Conservation (phyloP, 2,329 filamentous ascomycete species). For the Furcasterigmium furcatum region DNA sequence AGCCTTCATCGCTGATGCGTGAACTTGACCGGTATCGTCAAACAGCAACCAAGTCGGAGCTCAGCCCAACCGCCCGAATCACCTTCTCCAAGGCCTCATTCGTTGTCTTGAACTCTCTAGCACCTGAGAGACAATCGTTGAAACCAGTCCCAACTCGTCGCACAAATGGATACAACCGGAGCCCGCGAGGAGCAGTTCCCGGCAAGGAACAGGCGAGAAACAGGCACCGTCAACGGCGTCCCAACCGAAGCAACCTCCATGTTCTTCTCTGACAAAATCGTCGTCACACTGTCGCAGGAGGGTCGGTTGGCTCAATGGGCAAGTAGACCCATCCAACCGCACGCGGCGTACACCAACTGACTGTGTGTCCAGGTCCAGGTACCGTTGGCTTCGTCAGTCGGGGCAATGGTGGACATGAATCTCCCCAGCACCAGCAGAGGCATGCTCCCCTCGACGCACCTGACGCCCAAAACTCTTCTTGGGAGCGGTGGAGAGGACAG, state of each 20-base stretch:
- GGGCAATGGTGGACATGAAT: slow-evolving; percentile 60
- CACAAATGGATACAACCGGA: slow-evolving; percentile 34
- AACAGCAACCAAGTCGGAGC: no score
- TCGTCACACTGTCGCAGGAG: slow-evolving; percentile 84
- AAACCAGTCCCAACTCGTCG: not conserved
- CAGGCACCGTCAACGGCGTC: slow-evolving; percentile 62
- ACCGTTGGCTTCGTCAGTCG: slow-evolving; percentile 65
- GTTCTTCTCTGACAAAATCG: slow-evolving; percentile 83
- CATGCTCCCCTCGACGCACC: slow-evolving; percentile 72
- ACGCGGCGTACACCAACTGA: not conserved
- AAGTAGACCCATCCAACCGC: slow-evolving; percentile 21
- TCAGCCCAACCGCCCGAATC: no score
- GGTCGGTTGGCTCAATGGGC: slow-evolving; percentile 93
- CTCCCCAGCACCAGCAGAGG: slow-evolving; percentile 40
- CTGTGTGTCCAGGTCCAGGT: slow-evolving; percentile 64
- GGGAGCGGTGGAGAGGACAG: slow-evolving; percentile 77
- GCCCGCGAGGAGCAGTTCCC: slow-evolving; percentile 61
- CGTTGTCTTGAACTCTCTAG: no score
- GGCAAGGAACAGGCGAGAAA: slow-evolving; percentile 55
- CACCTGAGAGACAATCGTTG: no score
- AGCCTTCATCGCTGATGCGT: no score
- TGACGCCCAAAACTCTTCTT: slow-evolving; percentile 83
- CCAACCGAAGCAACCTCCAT: slow-evolving; percentile 70
- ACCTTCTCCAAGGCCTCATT: no score
- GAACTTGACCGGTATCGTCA: no score